These are phyloP conservation scores for Dipodascopsis uninucleata DNA, from an alignment of 805 yeast genomes.

Conservation along the genomic window DNA sequence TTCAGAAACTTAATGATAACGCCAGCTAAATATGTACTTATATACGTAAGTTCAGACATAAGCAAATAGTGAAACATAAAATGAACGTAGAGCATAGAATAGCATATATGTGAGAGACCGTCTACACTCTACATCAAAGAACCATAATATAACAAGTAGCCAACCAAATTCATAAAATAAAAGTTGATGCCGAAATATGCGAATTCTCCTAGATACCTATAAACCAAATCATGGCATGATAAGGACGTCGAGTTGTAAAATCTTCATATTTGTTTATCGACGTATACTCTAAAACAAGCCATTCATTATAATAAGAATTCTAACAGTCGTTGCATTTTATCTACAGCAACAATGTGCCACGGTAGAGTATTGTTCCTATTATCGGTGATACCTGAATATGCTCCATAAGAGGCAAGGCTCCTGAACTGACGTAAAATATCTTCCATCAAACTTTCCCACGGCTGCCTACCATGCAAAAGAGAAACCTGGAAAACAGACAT, in stretches of 20 bases:
- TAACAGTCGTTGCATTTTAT: conserved; percentile 31
- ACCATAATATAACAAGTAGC: background rate
- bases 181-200: background rate
- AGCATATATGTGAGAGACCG: background rate
- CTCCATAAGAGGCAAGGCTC: conserved; percentile 37
- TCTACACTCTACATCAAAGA: background rate
- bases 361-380: conserved; percentile 35
- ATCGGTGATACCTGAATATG: conserved; percentile 36
- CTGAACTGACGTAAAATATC: conserved; percentile 39
- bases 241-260: too few species aligned
- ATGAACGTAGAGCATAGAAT: too few species aligned
- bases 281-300: too few species aligned
- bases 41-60: too few species aligned
- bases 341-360: conserved; percentile 41
- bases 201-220: too few species aligned
- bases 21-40: too few species aligned
- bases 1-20: too few species aligned
- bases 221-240: too few species aligned
- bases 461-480: conserved; percentile 30
- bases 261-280: too few species aligned
- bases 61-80: too few species aligned
- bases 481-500: conserved; percentile 29
- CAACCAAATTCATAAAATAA: background rate
- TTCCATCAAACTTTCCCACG: conserved; percentile 30
- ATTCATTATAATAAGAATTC: conserved; percentile 8